phyloP scores from a whole-genome alignment of 2,329 filamentous ascomycete genomes.

The Alternaria gansuensis region DNA sequence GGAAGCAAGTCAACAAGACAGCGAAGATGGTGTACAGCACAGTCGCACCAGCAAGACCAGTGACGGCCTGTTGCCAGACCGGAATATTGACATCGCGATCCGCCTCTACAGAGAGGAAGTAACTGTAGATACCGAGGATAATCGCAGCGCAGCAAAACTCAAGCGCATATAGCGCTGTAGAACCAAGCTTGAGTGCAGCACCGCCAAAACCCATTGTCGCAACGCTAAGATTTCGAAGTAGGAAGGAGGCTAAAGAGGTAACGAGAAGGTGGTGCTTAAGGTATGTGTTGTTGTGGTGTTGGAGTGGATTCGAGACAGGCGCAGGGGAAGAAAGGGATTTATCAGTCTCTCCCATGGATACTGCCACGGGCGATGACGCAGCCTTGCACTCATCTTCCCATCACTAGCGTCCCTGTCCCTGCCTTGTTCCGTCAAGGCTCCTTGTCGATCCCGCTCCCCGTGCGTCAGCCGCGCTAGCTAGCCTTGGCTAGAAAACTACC shows the following conservation, averaged over 20 bases:
- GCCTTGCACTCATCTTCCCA: slow-evolving; percentile 12
- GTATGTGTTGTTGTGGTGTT: slow-evolving; percentile 2
- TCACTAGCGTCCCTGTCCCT: slow-evolving; percentile 11
- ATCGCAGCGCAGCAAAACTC: slow-evolving; percentile 77
- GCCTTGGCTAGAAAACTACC: slow-evolving; percentile 6
- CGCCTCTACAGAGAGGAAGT: slow-evolving; percentile 79
- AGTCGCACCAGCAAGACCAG: slow-evolving; percentile 74
- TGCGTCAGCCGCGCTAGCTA: slow-evolving; percentile 14
- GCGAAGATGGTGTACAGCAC: slow-evolving; percentile 77
- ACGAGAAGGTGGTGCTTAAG: neutral
- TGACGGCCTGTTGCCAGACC: slow-evolving; percentile 74
- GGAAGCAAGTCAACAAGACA: slow-evolving; percentile 78
- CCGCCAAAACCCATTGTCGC: slow-evolving; percentile 66
- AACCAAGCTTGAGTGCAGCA: slow-evolving; percentile 71
- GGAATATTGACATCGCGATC: slow-evolving; percentile 71
- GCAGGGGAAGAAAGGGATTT: slow-evolving; percentile 12
- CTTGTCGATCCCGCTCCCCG: slow-evolving; percentile 12
- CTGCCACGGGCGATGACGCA: slow-evolving; percentile 20
- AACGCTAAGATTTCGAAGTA: neutral
- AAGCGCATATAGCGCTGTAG: slow-evolving; percentile 76
- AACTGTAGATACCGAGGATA: slow-evolving; percentile 78
- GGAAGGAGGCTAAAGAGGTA: neutral
- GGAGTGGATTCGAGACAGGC: neutral
- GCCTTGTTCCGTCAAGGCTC: slow-evolving; percentile 13
- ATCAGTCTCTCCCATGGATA: slow-evolving; percentile 4